A percentile compares a stretch with the other conserved stretches of the same genome.
phyloP scores from a whole-genome alignment of 164 flowering plant genomes.

The Euptelea pleiosperma region DNA sequence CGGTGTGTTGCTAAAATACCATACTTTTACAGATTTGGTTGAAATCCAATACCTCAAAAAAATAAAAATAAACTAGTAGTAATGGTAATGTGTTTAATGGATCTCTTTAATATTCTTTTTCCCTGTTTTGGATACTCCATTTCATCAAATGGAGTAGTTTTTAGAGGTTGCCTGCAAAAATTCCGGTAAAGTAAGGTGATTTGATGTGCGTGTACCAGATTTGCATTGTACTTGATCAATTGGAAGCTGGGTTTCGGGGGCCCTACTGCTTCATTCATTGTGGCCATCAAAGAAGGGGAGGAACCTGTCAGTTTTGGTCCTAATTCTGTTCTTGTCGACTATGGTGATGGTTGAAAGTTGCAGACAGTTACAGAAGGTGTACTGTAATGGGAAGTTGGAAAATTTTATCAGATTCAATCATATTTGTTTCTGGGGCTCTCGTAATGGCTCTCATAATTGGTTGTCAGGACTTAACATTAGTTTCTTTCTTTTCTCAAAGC shows the following conservation, averaged over 20 bases:
- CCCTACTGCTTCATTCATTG: slow-evolving; percentile 44
- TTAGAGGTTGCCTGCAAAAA: slow-evolving; percentile 64
- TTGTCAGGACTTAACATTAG: not conserved
- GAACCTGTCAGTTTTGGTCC: slow-evolving; percentile 77
- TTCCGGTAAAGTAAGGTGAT: slow-evolving; percentile 56
- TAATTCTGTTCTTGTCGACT: slow-evolving; percentile 50
- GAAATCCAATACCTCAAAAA: no score
- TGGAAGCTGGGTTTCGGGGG: slow-evolving; percentile 31
- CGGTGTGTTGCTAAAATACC: no score
- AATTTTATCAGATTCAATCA: not conserved
- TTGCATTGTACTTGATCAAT: slow-evolving; percentile 64
- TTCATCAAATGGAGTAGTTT: slow-evolving; percentile 34
- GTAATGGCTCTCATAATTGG: no score
- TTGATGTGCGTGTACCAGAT: slow-evolving; percentile 66
- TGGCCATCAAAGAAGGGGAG: slow-evolving; percentile 74
- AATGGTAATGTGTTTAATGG: not conserved
- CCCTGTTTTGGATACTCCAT: slow-evolving; percentile 7
- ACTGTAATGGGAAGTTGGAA: slow-evolving; percentile 16
- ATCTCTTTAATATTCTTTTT: not conserved
- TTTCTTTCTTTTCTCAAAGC: slow-evolving; percentile 7
- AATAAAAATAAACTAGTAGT: not conserved
- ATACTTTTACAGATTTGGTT: no score
- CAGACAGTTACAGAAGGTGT: slow-evolving; percentile 51
- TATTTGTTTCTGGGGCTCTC: not conserved
- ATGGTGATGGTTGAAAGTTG: slow-evolving; percentile 76